Base-by-base conservation (phyloP, 2,329 filamentous ascomycete species). In the Elsinoe batatas region DNA sequence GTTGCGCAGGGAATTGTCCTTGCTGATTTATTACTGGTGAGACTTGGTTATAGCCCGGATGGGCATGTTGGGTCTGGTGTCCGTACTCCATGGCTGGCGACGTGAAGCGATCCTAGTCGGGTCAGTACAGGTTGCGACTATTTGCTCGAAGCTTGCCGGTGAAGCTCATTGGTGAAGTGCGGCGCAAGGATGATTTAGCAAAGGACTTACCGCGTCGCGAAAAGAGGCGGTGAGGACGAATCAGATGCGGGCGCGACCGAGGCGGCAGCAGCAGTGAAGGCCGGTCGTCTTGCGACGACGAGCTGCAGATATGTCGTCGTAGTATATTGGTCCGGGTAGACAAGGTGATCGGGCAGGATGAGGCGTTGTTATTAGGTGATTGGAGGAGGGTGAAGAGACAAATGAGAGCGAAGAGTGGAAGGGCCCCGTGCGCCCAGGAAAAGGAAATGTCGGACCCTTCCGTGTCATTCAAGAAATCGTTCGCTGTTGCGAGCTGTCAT, bases 1-100 rank as follows among this genome's bases (percentile, higher is more conserved):
- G 75, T 59, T 79, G 77, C 63, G 86, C 86, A 65, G 87, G 81
- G 59, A 76, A 77, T 20, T 67, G 64, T 56, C 74, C 72, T 57
- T 76, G 78, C 71, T 93, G 88, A 53, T 87, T 85, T 56, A 93
- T 78, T 60, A 93, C 89, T 32, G 89, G 88, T 33, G 88, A 93
- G 3, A 84, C 83, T 71, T 91, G 81, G 61, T 78, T 78, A 65
- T 79, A 74, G 59, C 66, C 67, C 42, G 64, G 60, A 54, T 70
- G 64, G 12, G 63, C 59, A 63, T 76, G 74, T 53, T 71, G 68
- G 60, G 72, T 69, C 59, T 75, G 73, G 59, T 73, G 71, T 58
- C 73, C 68, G 67, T 76, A 76, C 60, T 77, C 74, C 66, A 75
- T 76, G 56, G 58, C 63, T 69, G 68, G 70, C 61, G 56, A 50